These are phyloP conservation scores for Phytophthora cryptogea DNA, from an alignment of 352 stramenopile genomes.

Conservation along the genomic window DNA sequence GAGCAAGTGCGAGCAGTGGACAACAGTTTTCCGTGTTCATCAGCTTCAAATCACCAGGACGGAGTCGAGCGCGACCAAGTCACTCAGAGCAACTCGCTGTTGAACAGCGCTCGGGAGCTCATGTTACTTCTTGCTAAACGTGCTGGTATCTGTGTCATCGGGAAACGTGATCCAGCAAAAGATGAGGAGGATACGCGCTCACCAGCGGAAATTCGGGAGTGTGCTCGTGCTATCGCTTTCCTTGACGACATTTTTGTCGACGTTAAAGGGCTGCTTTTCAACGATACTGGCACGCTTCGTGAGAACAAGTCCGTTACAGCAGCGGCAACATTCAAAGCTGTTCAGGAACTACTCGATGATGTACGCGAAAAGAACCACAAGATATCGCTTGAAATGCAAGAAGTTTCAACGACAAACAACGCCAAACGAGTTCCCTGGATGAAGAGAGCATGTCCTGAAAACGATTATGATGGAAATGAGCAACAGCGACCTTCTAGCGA, in stretches of 20 bases:
- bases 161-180: conserved; percentile 56
- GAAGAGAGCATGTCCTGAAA: conserved; percentile 15
- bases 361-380: conserved; percentile 44
- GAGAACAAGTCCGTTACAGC: conserved; percentile 21
- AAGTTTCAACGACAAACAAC: neutral
- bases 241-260: conserved; percentile 45
- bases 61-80: conserved; percentile 6
- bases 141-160: conserved; percentile 63
- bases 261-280: conserved; percentile 31
- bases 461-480: neutral
- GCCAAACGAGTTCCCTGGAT: conserved; percentile 38
- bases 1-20: conserved; percentile 46
- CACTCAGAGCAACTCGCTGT: conserved; percentile 29
- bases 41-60: neutral
- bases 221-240: conserved; percentile 18
- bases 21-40: conserved; percentile 9
- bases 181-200: conserved; percentile 57
- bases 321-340: conserved; percentile 22
- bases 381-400: neutral
- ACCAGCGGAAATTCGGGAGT: conserved; percentile 37
- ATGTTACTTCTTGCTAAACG: conserved; percentile 56
- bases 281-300: conserved; percentile 18
- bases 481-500: neutral
- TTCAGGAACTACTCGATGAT: conserved; percentile 48
- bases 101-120: conserved; percentile 47